A percentile compares a stretch with the other conserved stretches of the same genome.
Conservation (phyloP, 2,329 filamentous ascomycete genomes). For the Podosphaera fusca region DNA sequence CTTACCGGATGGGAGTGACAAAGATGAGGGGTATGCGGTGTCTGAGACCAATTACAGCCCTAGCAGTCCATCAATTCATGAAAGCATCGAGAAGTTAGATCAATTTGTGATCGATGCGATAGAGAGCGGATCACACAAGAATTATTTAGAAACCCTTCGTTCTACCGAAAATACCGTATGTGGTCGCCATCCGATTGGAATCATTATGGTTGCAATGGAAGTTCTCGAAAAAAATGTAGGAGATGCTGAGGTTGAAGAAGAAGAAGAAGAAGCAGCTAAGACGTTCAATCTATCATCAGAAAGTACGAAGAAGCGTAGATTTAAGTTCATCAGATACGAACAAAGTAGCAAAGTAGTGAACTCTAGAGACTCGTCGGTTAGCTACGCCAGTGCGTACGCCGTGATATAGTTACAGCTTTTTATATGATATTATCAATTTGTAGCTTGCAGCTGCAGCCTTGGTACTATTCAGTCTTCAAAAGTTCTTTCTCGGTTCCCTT, state of each 20-base stretch:
- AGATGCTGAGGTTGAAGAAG: too few species aligned
- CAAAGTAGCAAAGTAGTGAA: slow-evolving; percentile 53
- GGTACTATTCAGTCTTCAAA: too few species aligned
- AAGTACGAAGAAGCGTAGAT: slow-evolving; percentile 13
- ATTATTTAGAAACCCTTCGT: slow-evolving; percentile 44
- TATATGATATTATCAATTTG: too few species aligned
- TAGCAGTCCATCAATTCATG: slow-evolving; percentile 39
- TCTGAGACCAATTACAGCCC: slow-evolving; percentile 16
- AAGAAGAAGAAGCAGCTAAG: too few species aligned
- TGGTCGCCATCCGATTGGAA: slow-evolving; percentile 80
- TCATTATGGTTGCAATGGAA: slow-evolving; percentile 76
- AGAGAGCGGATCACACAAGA: slow-evolving; percentile 46
- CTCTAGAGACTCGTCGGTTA: slow-evolving; percentile 62
- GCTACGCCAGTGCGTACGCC: slow-evolving; percentile 84
- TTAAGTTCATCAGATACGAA: slow-evolving; percentile 70
- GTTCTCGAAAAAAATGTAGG: slow-evolving; percentile 20
- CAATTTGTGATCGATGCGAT: slow-evolving; percentile 66
- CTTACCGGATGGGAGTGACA: slow-evolving; percentile 25
- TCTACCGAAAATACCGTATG: slow-evolving; percentile 80
- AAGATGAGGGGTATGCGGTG: slow-evolving; percentile 12
- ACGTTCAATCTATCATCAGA: too few species aligned
- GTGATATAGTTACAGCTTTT: slow-evolving; percentile 22
- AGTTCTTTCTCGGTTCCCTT: too few species aligned
- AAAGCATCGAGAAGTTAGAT: slow-evolving; percentile 65
- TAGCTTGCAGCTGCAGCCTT: too few species aligned